These are phyloP conservation scores for Sclerotinia minor DNA, from an alignment of 2,329 filamentous ascomycete genomes.

Conservation along the genomic window DNA sequence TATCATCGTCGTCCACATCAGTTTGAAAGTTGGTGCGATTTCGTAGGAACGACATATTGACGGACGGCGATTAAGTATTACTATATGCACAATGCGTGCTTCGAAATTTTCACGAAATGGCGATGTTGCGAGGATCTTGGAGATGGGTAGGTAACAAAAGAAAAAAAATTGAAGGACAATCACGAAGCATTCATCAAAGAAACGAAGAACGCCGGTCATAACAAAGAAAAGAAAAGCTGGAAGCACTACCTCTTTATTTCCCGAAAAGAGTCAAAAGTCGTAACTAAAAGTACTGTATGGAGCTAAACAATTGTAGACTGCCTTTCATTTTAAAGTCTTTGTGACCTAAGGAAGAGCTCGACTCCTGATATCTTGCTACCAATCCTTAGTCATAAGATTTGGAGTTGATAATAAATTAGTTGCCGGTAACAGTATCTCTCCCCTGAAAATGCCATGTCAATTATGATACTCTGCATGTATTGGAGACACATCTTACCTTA, in stretches of 20 bases:
- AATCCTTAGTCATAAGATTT: conserved; percentile 17
- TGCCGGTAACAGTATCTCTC: background rate
- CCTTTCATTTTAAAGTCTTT: background rate
- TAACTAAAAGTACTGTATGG: background rate
- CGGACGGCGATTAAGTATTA: background rate
- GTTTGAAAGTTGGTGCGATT: background rate
- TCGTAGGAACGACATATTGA: conserved; percentile 8
- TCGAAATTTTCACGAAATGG: background rate
- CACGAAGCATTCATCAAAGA: conserved; percentile 16
- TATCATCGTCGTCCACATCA: conserved; percentile 7
- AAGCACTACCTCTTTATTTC: conserved; percentile 21
- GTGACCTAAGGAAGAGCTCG: background rate
- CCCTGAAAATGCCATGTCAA: background rate
- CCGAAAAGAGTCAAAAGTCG: background rate
- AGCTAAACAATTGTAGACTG: conserved; percentile 9
- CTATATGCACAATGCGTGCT: background rate
- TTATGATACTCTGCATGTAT: too few relatives aligned
- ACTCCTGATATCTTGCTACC: conserved; percentile 5
- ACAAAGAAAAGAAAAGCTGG: conserved; percentile 15
- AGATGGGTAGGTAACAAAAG: conserved; percentile 14
- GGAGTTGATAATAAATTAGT: background rate
- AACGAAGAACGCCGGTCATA: conserved; percentile 17
- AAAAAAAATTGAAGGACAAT: background rate
- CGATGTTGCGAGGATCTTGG: background rate
- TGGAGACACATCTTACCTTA: conserved; percentile 30